These are phyloP conservation scores for Calamus simplicifolius DNA, from an alignment of 176 grass and related monocot genomes.

Conservation along the genomic window DNA sequence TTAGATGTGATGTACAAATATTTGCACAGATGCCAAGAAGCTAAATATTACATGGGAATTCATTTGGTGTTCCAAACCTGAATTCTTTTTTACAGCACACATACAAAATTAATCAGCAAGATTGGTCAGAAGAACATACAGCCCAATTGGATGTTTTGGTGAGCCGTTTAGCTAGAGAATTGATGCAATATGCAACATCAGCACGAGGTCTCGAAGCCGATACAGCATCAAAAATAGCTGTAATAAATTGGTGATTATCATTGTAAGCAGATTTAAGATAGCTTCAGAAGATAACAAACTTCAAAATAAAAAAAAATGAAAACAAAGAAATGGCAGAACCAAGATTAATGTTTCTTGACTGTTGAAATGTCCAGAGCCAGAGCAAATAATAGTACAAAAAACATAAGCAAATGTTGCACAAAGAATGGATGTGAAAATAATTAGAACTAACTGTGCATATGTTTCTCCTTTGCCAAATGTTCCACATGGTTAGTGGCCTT, in stretches of 20 bases:
- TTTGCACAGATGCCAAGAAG: no score
- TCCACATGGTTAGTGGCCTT: conserved; percentile 27
- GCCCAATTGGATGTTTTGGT: conserved; percentile 22
- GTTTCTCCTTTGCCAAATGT: conserved; percentile 18
- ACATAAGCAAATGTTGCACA: not conserved
- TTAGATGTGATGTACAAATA: no score
- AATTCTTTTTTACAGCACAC: not conserved
- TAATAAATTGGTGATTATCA: not conserved
- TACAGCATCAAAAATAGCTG: conserved; percentile 24
- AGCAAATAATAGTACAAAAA: no score
- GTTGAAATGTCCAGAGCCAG: no score
- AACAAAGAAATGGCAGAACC: no score
- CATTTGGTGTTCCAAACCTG: no score
- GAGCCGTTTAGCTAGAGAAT: conserved; percentile 17
- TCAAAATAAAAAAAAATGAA: no score
- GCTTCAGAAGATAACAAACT: no score
- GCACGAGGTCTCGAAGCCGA: conserved; percentile 17
- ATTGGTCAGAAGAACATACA: conserved; percentile 16
- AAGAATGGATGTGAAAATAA: not conserved
- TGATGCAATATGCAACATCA: conserved; percentile 21
- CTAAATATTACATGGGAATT: no score
- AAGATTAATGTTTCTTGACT: no score
- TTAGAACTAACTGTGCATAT: conserved; percentile 14
- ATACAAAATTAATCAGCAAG: not conserved
- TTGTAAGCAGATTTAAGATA: not conserved